Evolutionary conservation across 495 filamentous ascomycete genomes (phyloP).

Genomic region (Articulospora tetracladia): DNA sequence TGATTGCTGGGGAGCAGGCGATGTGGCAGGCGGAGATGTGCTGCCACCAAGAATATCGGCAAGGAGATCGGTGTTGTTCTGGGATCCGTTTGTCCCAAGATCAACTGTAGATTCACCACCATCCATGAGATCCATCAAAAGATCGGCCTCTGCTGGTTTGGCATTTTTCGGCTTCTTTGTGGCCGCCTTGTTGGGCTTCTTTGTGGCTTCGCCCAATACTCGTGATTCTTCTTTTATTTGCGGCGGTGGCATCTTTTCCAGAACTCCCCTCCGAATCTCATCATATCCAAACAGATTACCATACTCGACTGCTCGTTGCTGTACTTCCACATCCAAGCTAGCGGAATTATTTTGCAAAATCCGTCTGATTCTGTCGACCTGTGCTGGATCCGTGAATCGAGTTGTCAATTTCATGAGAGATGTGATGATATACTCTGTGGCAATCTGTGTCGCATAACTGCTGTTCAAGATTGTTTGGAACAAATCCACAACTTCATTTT

Average conservation of each 20-base stretch:
- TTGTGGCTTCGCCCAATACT: slow-evolving; percentile 80
- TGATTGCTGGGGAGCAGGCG: slow-evolving; percentile 45
- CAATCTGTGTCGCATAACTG: slow-evolving; percentile 82
- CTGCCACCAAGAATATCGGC: slow-evolving; percentile 76
- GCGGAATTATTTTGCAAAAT: slow-evolving; percentile 71
- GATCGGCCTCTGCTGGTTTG: slow-evolving; percentile 84
- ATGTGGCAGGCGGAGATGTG: slow-evolving; percentile 44
- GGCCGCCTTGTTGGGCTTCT: slow-evolving; percentile 72
- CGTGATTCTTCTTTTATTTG: slow-evolving; percentile 93
- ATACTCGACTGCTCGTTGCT: slow-evolving; percentile 94
- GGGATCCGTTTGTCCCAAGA: slow-evolving; percentile 49
- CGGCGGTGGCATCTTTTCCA: slow-evolving; percentile 96
- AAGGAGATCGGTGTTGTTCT: slow-evolving; percentile 81
- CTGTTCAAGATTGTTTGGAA: slow-evolving; percentile 90
- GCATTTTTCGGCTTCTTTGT: slow-evolving; percentile 72
- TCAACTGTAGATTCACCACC: slow-evolving; percentile 51
- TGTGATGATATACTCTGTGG: slow-evolving; percentile 93
- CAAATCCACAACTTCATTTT: slow-evolving; percentile 86
- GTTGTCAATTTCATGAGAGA: slow-evolving; percentile 94
- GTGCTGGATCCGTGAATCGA: slow-evolving; percentile 73
- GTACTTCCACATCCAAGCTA: slow-evolving; percentile 88
- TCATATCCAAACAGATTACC: slow-evolving; percentile 89
- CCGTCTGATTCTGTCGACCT: slow-evolving; percentile 79
- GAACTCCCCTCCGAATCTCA: slow-evolving; percentile 79
- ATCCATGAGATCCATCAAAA: slow-evolving; percentile 90